Base-by-base conservation (phyloP, 2,329 filamentous ascomycete genomes). In the Beauveria scarabaeidicola region DNA sequence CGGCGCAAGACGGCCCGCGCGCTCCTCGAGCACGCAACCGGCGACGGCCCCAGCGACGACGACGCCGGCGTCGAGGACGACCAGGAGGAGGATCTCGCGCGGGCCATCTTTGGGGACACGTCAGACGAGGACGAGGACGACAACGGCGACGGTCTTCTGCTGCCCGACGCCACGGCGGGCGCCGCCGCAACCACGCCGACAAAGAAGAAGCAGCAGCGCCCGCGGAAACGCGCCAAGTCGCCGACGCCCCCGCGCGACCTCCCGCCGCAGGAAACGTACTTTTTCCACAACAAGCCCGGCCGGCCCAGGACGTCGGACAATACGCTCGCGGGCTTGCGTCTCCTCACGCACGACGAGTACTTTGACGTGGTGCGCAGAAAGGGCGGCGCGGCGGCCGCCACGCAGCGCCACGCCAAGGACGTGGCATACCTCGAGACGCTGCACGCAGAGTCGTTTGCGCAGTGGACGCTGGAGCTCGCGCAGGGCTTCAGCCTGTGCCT, bases 331-430 rank as follows among this genome's bases (percentile, higher is more conserved):
- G 85, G 87, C 5, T 77, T 95, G 38, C 78, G 84, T 4, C 78
- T 96, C 11, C 84, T 97, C 60, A 91, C 89, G 1, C 92, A 97
- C 68, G 92, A 97, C 60, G 91, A 97, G 69, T 99, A 94, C 73
- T 96, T 96, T 66, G 79, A 83, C 48, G 64, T 75, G 32, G 80
- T 15, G 23, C 15, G 83, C 40, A 27, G 11, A 29, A n/a, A 48
- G 19, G 21, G 11, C 25, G 19, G 23, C 19, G 4, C 17, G 4
- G 77, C 81, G 38, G n/a, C n/a, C 3, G 2, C 17, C 7, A 77
- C 81, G 40, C 84, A 85, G 64, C 83, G 82, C 0, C 92, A 96
- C 70, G 77, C 78, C 38, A 73, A 79, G 3, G 89, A 95, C 64
- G 82, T 89, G 54, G 78, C 82, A 19, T 88, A 88, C 64, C 77